Evolutionary conservation across 1,284 basidiomycete species (phyloP).

Genomic region (Ceratobasidium papillatum): DNA sequence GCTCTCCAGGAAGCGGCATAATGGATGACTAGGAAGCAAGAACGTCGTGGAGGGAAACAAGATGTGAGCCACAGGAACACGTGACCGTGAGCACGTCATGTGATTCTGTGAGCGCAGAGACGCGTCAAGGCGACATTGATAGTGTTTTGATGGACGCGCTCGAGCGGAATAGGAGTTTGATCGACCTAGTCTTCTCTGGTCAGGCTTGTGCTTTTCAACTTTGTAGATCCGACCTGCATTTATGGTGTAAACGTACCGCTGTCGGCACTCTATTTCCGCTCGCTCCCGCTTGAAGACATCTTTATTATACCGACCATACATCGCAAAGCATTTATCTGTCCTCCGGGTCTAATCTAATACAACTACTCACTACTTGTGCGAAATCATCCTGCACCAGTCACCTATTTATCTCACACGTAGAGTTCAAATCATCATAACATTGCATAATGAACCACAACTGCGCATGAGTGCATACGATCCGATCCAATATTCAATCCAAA

Average conservation of each 20-base stretch:
- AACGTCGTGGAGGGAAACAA: neutral
- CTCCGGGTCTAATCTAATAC: no score
- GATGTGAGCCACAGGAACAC: neutral
- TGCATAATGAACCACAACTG: conserved; percentile 8
- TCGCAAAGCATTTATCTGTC: no score
- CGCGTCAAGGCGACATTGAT: neutral
- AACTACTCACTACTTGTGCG: no score
- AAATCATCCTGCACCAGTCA: no score
- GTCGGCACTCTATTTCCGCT: no score
- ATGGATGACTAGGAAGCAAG: neutral
- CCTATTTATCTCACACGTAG: neutral
- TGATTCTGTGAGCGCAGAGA: neutral
- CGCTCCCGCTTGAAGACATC: no score
- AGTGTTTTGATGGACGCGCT: conserved; percentile 4
- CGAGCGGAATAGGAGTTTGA: conserved; percentile 2
- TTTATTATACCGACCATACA: no score
- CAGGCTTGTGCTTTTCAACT: neutral
- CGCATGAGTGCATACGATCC: neutral
- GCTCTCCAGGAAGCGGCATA: conserved; percentile 25
- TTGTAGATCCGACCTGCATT: no score
- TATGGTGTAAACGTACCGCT: no score
- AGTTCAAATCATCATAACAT: conserved; percentile 15
- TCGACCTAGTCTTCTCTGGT: neutral
- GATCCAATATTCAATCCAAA: neutral
- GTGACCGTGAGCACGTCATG: neutral